Evolutionary conservation across 2,329 filamentous ascomycete genomes (phyloP).

Genomic region (Ophiostoma novo-ulmi): DNA sequence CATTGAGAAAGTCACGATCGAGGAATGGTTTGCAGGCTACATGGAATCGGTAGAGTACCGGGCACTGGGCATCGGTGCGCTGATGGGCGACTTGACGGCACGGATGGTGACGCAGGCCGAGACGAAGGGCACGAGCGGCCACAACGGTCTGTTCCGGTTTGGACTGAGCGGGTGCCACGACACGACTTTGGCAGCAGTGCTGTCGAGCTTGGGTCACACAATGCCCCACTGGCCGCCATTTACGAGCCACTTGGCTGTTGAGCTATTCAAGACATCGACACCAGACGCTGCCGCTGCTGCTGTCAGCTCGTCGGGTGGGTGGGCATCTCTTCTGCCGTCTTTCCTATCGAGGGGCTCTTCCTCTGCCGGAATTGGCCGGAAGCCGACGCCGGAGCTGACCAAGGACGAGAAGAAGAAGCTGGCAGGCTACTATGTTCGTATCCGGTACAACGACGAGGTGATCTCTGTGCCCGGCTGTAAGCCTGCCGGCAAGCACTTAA

Average conservation of each 20-base stretch:
- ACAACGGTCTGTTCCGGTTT: constrained; percentile 56
- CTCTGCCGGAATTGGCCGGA: constrained; percentile 54
- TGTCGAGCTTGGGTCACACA: constrained; percentile 74
- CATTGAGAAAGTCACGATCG: constrained; percentile 69
- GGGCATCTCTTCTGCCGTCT: constrained; percentile 32
- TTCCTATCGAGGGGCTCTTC: constrained; percentile 31
- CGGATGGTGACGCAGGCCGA: constrained; percentile 67
- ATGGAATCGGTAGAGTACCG: constrained; percentile 80
- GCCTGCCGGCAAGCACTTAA: constrained; percentile 70
- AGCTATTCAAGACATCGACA: constrained; percentile 63
- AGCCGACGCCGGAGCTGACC: constrained; percentile 51
- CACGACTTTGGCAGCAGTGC: constrained; percentile 76
- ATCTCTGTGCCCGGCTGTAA: constrained; percentile 79
- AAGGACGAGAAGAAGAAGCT: constrained; percentile 55
- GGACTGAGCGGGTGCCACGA: constrained; percentile 85
- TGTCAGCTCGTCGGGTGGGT: constrained; percentile 26
- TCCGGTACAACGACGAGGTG: constrained; percentile 84
- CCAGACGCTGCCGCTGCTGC: neutral
- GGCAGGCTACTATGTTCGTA: constrained; percentile 75
- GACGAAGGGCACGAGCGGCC: constrained; percentile 28
- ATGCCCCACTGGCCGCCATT: constrained; percentile 80
- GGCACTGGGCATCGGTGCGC: constrained; percentile 75
- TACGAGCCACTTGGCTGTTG: constrained; percentile 84
- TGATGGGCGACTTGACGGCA: constrained; percentile 77
- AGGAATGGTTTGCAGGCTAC: constrained; percentile 93